Base-by-base conservation (phyloP, 2,329 filamentous ascomycete species). In the Aspergillus uvarum region DNA sequence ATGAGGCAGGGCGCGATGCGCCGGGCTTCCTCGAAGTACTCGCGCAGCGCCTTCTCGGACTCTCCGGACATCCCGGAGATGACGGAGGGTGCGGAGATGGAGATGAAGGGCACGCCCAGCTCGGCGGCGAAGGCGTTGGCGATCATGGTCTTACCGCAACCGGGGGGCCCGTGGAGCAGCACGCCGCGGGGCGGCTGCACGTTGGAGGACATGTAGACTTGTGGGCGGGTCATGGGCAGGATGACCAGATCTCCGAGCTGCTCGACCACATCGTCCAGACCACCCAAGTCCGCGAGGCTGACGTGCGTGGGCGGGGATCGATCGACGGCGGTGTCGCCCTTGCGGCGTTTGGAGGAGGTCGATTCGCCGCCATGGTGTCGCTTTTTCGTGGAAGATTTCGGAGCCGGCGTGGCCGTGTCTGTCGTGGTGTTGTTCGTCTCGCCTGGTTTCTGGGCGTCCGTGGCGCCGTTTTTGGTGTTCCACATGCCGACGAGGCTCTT, bases 11-110 rank as follows among this genome's bases (percentile, higher is more conserved):
- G 95, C 0, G 94, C 93, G 42, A 93, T 83, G 58, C 86, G 85
- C 72, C 91, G 91, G 0, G 95, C 95, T 70, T 95, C 91, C 12
- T 98, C 93, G 62, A 96, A 96, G 51, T 92, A 83, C 65, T 94
- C 90, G 38, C 91, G 83, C 29, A 96, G 85, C 61, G 92, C 91
- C 78, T 93, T 93, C 74, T 96, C 91, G 0, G 90, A 94, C 72
- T 95, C 92, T 67, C 91, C 91, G 35, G 90, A 95, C 87, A 94
- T 95, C 21, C 91, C 91, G 16, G 89, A 91, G 0, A 96, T 88
- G 35, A 96, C 84, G 0, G 89, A 90, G 1, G 91, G 90, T 0
- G 90, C 91, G 0, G 90, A 89, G n/a, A 95, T 87, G 1, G 91
- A 85, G 61, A 96, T 89, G 69, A 92, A 94, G 0, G 91, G 88